phyloP scores from a whole-genome alignment of 306 rosid species.

The Prunus dulcis region DNA sequence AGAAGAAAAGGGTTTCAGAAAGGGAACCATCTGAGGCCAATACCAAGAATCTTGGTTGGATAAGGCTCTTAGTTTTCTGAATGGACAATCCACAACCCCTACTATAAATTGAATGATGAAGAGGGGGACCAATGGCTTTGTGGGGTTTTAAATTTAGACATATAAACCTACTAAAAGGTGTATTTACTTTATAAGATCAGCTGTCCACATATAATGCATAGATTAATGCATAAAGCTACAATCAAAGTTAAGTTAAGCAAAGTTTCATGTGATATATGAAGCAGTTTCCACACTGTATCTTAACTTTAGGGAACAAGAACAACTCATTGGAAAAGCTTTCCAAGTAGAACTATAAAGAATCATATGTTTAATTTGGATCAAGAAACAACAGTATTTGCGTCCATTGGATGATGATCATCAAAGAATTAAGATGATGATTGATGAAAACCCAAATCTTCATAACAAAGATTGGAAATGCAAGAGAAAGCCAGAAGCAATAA shows the following conservation, averaged over 20 bases:
- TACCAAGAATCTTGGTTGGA: conserved; percentile 16
- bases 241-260: conserved; percentile 13
- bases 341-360: conserved; percentile 7
- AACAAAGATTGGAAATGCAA: conserved; percentile 13
- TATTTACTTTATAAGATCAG: conserved; percentile 13
- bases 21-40: conserved; percentile 30
- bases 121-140: conserved; percentile 28
- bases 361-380: neutral
- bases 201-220: neutral
- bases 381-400: neutral
- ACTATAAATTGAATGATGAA: conserved; percentile 17
- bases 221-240: conserved; percentile 12
- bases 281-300: conserved; percentile 26
- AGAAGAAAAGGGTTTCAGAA: conserved; percentile 20
- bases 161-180: conserved; percentile 14
- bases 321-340: conserved; percentile 17
- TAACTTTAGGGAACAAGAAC: conserved; percentile 32
- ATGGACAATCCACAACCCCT: conserved; percentile 42
- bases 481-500: neutral
- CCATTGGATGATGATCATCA: neutral
- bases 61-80: conserved; percentile 37
- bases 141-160: conserved; percentile 11
- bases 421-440: neutral
- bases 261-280: conserved; percentile 25
- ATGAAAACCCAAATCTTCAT: neutral